phyloP scores from a whole-genome alignment of 345 rosid genomes.

The Hirschfeldia incana region DNA sequence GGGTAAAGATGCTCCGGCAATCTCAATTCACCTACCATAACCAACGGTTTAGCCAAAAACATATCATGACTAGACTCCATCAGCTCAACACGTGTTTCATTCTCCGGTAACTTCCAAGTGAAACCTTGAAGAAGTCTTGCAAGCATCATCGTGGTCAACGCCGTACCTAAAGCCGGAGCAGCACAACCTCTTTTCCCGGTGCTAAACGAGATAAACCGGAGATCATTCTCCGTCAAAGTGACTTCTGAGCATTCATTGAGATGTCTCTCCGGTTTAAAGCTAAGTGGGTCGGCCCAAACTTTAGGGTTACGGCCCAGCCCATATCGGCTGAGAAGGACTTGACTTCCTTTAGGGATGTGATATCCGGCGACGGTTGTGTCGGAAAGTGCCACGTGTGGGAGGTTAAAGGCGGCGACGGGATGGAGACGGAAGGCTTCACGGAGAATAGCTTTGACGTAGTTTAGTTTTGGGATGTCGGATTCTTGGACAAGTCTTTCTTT shows the following conservation, averaged over 20 bases:
- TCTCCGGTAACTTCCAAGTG: constrained; percentile 40
- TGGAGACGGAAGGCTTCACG: constrained; percentile 46
- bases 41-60: constrained; percentile 44
- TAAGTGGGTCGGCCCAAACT: constrained; percentile 42
- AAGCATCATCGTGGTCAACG: constrained; percentile 49
- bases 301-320: constrained; percentile 45
- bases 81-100: constrained; percentile 35
- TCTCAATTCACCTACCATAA: constrained; percentile 40
- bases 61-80: constrained; percentile 40
- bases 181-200: constrained; percentile 50
- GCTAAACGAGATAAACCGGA: constrained; percentile 55
- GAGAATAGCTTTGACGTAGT: constrained; percentile 41
- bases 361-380: constrained; percentile 45
- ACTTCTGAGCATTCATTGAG: constrained; percentile 43
- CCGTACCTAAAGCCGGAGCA: constrained; percentile 45
- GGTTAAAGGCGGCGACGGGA: constrained; percentile 46
- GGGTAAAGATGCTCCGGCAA: constrained; percentile 48
- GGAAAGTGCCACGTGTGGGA: constrained; percentile 44
- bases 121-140: constrained; percentile 60
- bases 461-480: constrained; percentile 42
- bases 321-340: constrained; percentile 37
- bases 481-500: constrained; percentile 45
- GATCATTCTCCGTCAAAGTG: constrained; percentile 44
- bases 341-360: constrained; percentile 43
- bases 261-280: constrained; percentile 46